phyloP scores from a whole-genome alignment of 2,329 filamentous ascomycete genomes.

The Pseudogymnoascus sp. region DNA sequence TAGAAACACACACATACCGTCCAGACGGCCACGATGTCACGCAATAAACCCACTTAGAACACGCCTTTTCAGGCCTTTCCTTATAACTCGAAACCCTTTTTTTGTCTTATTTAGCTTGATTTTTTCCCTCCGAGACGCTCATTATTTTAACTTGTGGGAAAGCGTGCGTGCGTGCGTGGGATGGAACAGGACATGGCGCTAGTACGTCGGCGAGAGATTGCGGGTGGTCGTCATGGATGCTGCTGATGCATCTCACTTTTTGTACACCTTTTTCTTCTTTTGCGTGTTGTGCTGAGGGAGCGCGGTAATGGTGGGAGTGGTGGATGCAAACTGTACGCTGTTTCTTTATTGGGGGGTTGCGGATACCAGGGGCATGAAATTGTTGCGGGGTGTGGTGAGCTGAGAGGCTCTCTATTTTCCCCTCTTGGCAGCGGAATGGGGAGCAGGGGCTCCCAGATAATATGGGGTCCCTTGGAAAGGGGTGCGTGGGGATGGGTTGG shows the following conservation, averaged over 20 bases:
- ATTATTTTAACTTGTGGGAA: background rate
- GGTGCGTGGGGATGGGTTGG: background rate
- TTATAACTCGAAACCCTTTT: background rate
- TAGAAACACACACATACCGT: background rate
- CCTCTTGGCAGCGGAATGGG: background rate
- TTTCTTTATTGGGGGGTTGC: background rate
- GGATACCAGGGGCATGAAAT: background rate
- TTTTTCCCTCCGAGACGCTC: background rate
- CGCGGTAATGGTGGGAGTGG: background rate
- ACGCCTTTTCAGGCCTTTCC: constrained; percentile 3
- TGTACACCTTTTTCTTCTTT: constrained; percentile 1
- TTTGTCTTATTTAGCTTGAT: background rate
- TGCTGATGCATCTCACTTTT: background rate
- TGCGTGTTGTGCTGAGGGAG: background rate
- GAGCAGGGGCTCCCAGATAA: background rate
- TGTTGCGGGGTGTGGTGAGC: background rate
- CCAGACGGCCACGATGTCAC: constrained; percentile 2
- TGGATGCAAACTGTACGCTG: background rate
- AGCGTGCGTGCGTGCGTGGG: background rate
- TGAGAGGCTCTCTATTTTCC: background rate
- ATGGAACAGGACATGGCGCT: background rate
- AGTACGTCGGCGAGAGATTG: background rate
- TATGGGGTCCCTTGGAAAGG: background rate
- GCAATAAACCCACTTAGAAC: background rate
- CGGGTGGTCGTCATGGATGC: background rate